Evolutionary conservation across 768 basidiomycete genomes (phyloP), one percentile per base, ranked within the genome.

Genomic region (Termitomyces sp.): DNA sequence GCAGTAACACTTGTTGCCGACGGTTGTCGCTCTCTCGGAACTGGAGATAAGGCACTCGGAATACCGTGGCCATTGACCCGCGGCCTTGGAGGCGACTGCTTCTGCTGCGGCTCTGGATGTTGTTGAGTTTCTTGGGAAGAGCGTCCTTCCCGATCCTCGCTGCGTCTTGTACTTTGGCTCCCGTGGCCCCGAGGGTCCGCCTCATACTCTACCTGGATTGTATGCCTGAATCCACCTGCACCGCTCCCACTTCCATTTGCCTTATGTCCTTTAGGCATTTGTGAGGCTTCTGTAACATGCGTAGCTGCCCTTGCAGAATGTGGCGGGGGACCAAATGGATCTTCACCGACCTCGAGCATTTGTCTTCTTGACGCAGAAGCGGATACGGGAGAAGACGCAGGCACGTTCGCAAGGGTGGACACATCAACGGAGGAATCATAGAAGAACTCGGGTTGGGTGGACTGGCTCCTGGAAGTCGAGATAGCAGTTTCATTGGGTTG

Each of bases 121-220:
- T 54, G 51, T 35, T 57, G 56, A 14, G 46, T 35, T 32, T 43
- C 57, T 51, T 46, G 47, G 3, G 54, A 23, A 5, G 44, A 2
- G 8, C 59, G 60, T 13, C 41, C 55, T 52, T 70, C 66, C 49
- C 64, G 65, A 50, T 76, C 72, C 43, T 74, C 72, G 40, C 70
- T 74, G 63, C 63, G 71, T 64, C 71, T 71, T 30, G 64, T 59
- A 47, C 69, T 56, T 54, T 67, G 59, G 44, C 71, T 66, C 66
- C 46, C 60, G 50, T 62, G 70, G 20, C 47, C 28, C 47, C 63
- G 70, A 5, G 81, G 81, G 57, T 87, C 87, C 38, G 59, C 54
- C 58, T 89, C 90, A 66, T 98, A 98, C 73, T 99, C 97, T 60
- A 98, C 89, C 71, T 98, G 97, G 50, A 98, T 92, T 10, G 97